Evolutionary conservation across 768 basidiomycete species (phyloP), one percentile per base, ranked within the genome.

Genomic region (Candolleomyces eurysporus): DNA sequence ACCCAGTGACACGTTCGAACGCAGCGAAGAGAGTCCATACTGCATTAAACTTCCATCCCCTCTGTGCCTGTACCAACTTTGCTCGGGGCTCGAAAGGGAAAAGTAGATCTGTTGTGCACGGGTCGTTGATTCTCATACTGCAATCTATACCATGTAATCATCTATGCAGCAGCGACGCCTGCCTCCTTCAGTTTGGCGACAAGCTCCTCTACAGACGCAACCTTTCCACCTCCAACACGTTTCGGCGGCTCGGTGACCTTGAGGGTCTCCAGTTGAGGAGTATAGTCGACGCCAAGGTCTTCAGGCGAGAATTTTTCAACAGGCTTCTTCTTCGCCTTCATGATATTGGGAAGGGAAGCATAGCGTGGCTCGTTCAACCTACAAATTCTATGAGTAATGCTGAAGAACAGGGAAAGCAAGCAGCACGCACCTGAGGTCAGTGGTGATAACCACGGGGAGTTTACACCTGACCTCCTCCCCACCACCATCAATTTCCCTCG

Each of bases 251-350:
- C 96, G 2, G 85, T 40, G 26, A 98, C 91, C 66, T 91, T 92
- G 69, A 98, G 68, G 0, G 88, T 93, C 78, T 97, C 92, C 30
- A 98, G 76, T 36, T 84, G 81, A 16, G 94, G 94, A 0, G 86
- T 83, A 58, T 93, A 83, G 76, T 98, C 94, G 22, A 98, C 79
- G 7, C 87, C 87, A 22, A 98, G 86, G 66, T 95, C 94, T 22
- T 80, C 78, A 1, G 94, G 81, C 16, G 84, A 84, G 56, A 97
- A 68, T 70, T 92, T 94, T 75, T 96, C 89, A 48, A 98, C 75
- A 13, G 91, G 89, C 79, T 99, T 99, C 84, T 98, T 99, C 83
- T 98, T 98, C n/a, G 97, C 97, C 76, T 96, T 96, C 93, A 96
- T 96, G 75, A 96, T 96, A 67, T 94, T 95, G 4, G 94, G 94